Evolutionary conservation across 495 filamentous ascomycete species (phyloP), one percentile per base, ranked within the genome.

Genomic region (Cercophora samala): DNA sequence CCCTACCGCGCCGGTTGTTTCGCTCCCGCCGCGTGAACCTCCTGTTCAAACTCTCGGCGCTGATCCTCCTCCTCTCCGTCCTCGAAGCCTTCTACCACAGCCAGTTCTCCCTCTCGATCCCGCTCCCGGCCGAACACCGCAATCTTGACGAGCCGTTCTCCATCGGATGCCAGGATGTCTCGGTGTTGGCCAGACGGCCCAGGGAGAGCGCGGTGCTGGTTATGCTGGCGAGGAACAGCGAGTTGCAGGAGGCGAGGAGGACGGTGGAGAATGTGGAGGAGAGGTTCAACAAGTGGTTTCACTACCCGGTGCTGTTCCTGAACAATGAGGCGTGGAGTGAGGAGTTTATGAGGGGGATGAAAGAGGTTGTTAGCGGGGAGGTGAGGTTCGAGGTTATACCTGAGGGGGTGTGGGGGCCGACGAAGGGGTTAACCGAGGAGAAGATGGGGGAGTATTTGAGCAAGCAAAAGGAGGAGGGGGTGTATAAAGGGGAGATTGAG

Each of bases 401-500:
- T 60, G 82, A 88, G 46, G 81, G 78, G 37, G 88, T 91, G 83
- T 99, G 95, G 95, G 90, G 91, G 19, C 97, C 89, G 76, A 94
- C 94, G 8, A 88, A 92, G 63, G 93, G 91, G 91, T 90, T 94
- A 65, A 90, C 96, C 74, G 78, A 83, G 24, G 87, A 89, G 62
- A 89, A 90, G 42, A 93, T 93, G 60, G 89, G 87, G 76, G 89
- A 94, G 76, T 92, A 90, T 51, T 92, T 99, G 68, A 82, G 87
- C 52, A 88, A 90, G 74, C 95, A 97, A 75, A 93, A 92, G 63
- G 89, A 94, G 77, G 83, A 83, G 54, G 93, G 93, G 26, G 94
- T 99, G 72, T 91, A 94, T 86, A 97, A 99, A 73, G 95, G 92
- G 74, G 95, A 93, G 22, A 96, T 97, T 88, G 95, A 97, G 76